These are phyloP conservation scores for Oryza australiensis DNA, from an alignment of 176 grass and related monocot genomes.

Conservation along the genomic window DNA sequence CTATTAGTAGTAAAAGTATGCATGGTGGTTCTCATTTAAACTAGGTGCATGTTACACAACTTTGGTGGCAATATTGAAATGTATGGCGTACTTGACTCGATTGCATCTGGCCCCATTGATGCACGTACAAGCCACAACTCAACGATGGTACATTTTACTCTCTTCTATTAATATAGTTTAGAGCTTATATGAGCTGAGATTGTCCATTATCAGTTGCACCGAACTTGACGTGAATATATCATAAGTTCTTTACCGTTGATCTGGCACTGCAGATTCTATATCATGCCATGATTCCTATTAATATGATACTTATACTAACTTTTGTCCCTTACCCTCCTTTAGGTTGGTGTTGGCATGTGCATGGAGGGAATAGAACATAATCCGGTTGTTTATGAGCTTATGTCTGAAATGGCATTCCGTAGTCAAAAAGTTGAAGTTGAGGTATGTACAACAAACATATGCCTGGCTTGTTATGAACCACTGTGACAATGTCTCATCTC, in stretches of 20 bases:
- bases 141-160: conserved; percentile 66
- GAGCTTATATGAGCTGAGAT: background rate
- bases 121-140: conserved; percentile 77
- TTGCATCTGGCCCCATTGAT: conserved; percentile 84
- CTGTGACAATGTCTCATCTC: conserved; percentile 3
- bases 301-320: conserved; percentile 1
- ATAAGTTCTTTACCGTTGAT: background rate
- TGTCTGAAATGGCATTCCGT: conserved; percentile 97
- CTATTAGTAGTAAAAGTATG: background rate
- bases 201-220: background rate
- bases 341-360: conserved; percentile 98
- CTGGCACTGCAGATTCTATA: background rate
- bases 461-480: background rate
- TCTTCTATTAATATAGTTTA: conserved; percentile 24
- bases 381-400: conserved; percentile 98
- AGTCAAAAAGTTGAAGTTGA: conserved; percentile 71
- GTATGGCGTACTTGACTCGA: conserved; percentile 89
- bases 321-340: conserved; percentile 26
- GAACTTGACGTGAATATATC: background rate
- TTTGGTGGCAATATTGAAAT: conserved; percentile 99
- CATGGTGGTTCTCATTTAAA: conserved; percentile 24
- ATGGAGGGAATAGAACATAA: conserved; percentile 99
- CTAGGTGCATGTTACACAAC: conserved; percentile 99
- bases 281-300: conserved; percentile 29
- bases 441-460: conserved; percentile 49